Percentiles rank a stretch among this genome's conserved stretches.
Conservation (phyloP, 2,329 filamentous ascomycete genomes). For the Macroventuria anomochaeta region DNA sequence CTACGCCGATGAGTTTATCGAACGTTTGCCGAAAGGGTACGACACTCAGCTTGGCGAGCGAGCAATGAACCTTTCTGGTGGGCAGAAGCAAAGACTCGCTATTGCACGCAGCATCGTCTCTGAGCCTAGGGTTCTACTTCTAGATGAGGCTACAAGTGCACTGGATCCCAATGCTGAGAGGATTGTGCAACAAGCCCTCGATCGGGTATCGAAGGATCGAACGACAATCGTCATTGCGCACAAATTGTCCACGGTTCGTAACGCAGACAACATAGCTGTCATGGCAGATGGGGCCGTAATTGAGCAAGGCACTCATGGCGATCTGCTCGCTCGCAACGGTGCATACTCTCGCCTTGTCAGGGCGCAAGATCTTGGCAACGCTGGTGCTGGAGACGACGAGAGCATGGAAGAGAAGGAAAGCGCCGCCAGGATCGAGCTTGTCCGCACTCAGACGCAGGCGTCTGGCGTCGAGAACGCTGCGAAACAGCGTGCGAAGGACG, state of each 20-base stretch:
- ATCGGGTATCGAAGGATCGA: slow-evolving; percentile 80
- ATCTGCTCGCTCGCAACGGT: slow-evolving; percentile 73
- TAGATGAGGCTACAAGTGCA: slow-evolving; percentile 86
- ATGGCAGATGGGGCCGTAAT: slow-evolving; percentile 82
- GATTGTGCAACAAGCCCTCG: slow-evolving; percentile 89
- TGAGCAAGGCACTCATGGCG: slow-evolving; percentile 87
- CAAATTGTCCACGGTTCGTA: slow-evolving; percentile 88
- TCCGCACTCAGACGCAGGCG: slow-evolving; percentile 39
- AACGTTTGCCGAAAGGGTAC: slow-evolving; percentile 70
- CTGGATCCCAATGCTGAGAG: slow-evolving; percentile 94
- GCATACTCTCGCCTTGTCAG: slow-evolving; percentile 78
- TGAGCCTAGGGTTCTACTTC: slow-evolving; percentile 84
- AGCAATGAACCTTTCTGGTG: slow-evolving; percentile 87
- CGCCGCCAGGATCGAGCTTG: slow-evolving; percentile 26
- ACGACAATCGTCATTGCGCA: slow-evolving; percentile 98
- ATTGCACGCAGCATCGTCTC: slow-evolving; percentile 89
- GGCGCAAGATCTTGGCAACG: slow-evolving; percentile 55
- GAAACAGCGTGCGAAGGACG: slow-evolving; percentile 26
- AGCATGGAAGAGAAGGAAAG: slow-evolving; percentile 23
- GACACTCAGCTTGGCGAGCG: slow-evolving; percentile 92
- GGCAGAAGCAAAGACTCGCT: slow-evolving; percentile 94
- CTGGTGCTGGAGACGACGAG: slow-evolving; percentile 31
- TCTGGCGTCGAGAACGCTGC: slow-evolving; percentile 31
- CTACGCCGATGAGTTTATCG: slow-evolving; percentile 94
- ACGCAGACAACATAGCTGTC: slow-evolving; percentile 94